Base-by-base conservation (phyloP, 2,329 filamentous ascomycete genomes). In the Penicillium sp. region DNA sequence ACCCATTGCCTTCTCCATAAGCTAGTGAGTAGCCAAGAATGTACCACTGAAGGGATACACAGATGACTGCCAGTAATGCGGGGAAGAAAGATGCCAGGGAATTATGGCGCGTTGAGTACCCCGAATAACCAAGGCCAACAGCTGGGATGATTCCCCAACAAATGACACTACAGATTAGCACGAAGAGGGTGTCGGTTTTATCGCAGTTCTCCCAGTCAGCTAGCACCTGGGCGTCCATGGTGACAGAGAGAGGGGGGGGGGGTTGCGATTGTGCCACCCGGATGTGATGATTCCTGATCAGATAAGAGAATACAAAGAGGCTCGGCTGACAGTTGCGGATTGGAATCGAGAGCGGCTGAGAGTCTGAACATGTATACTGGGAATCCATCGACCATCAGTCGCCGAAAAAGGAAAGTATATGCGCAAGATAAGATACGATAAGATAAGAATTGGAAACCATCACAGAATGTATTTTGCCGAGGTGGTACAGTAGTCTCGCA, bases 141-240 rank as follows among this genome's bases (percentile, higher is more conserved):
- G 80, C 80, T 5, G 80, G 80, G 11, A 82, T 78, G 59, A 83
- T 82, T 1, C 78, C 75, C 80, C 79, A 82, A 65, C 80, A 83
- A 60, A 82, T 79, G 33, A 81, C 78, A 21, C 74, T 79, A 66
- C 80, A 82, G n/a, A 81, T 73, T 8, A 82, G 72, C 47, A 82
- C 75, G 65, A 82, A 82, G 45, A 80, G 69, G 0, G 81, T 83
- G 63, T 83, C 81, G n/a, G 70, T 81, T 58, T 79, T 77, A 67
- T 80, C 77, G 68, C 81, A 83, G 49, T 76, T 74, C 53, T 81
- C 78, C 80, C 80, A 83, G 21, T 78, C 80, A 42, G 75, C 60
- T 39, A 77, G 64, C n/a, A 78, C 70, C 13, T 42, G 37, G 37
- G 37, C n/a, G n/a, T 42, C 19, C 37, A 42, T 42, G 37, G 4